Base-by-base conservation (phyloP, 2,329 filamentous ascomycete species). In the Pyrenochaeta sp. region DNA sequence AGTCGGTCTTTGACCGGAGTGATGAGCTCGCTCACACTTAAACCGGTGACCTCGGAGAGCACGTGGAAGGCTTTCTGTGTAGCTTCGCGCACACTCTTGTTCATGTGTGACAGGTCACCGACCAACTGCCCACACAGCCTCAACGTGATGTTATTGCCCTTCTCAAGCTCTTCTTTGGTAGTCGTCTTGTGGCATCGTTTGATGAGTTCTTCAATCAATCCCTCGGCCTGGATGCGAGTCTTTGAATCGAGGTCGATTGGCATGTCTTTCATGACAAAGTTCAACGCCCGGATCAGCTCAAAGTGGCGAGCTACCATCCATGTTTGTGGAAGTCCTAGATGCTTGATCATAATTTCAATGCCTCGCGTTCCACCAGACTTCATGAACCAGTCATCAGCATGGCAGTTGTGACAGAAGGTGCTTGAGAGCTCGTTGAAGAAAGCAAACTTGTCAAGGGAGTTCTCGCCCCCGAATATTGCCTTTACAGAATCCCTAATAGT, bases 261-360 rank as follows among this genome's bases (percentile, higher is more conserved):
- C 81, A 96, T 96, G 67, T 99, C 94, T 74, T 99, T 99, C 75
- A 99, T 90, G 53, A 99, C 92, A 72, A 96, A 96, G 74, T 96
- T 87, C 41, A 99, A 78, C n/a, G 92, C 90, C 37, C 90, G 85
- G 45, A 94, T 86, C 58, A 96, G 92, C 45, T 97, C 91, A 39
- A 88, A 83, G 65, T 96, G 91, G 58, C 90, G 88, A 9, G 86
- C 82, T 14, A 84, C 80, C 22, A 99, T 79, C 90, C 94, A 99
- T 1, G 77, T 69, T 61, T 95, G 89, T 28, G 90, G 90, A 32
- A 99, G 80, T 39, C 93, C 86, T 41, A 97, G 77, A 57, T 93
- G 87, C 2, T 89, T 93, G 21, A 93, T 86, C 44, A 99, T 76
- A 43, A 95, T 86, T 62, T 89, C 87, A 61, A 99, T 96, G 41